phyloP scores from a whole-genome alignment of 768 basidiomycete genomes.

The Peribolospora kevripleyi region DNA sequence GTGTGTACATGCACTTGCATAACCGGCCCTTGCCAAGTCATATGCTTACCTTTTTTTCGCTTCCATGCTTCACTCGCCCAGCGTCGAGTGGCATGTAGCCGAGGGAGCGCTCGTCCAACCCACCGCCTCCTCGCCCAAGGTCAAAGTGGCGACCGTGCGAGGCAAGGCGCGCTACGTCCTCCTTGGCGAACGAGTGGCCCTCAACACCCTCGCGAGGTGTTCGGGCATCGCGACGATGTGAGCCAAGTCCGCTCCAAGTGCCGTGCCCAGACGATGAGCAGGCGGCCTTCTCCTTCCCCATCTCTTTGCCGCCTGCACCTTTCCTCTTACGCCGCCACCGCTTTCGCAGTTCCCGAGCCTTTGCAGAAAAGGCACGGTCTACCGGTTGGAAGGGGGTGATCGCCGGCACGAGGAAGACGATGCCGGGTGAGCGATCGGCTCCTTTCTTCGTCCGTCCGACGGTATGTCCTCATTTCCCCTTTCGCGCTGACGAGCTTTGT shows the following conservation, averaged over 20 bases:
- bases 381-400: conserved; percentile 68
- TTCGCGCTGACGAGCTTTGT: background rate
- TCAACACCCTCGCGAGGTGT: conserved; percentile 82
- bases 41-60: background rate
- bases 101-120: conserved; percentile 68
- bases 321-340: background rate
- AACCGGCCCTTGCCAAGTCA: background rate
- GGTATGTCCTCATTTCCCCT: background rate
- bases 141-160: conserved; percentile 56
- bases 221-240: conserved; percentile 92
- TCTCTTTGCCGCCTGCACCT: background rate
- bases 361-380: conserved; percentile 50
- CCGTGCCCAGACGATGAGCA: too few relatives aligned
- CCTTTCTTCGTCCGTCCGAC: background rate
- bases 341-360: conserved; percentile 42
- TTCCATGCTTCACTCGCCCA: conserved; percentile 18
- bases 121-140: conserved; percentile 33
- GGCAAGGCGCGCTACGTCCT: conserved; percentile 72
- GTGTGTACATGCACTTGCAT: conserved; percentile 28
- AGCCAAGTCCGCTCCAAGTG: conserved; percentile 12
- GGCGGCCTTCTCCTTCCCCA: background rate
- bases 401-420: conserved; percentile 92
- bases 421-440: conserved; percentile 34
- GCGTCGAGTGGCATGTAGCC: conserved; percentile 76
- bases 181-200: conserved; percentile 71